These are phyloP conservation scores for Tubosaeta sp. DNA, from an alignment of 768 basidiomycete species.

Conservation along the genomic window DNA sequence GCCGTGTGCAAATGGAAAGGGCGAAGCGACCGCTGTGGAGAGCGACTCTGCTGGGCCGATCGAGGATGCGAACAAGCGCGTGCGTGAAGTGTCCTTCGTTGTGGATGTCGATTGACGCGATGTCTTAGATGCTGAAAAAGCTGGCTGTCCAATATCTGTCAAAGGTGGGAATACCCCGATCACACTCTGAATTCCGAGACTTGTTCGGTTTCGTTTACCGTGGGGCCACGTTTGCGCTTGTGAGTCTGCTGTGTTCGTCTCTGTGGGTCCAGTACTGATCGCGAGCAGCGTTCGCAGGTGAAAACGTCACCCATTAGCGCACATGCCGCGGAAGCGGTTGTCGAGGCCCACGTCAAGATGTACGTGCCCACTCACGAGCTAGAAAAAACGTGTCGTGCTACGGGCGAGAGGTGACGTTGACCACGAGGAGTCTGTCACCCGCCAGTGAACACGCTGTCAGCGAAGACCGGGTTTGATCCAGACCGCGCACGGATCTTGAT, in stretches of 20 bases:
- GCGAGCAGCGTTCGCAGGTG: slow-evolving; percentile 28
- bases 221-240: slow-evolving; percentile 39
- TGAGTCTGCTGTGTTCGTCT: slow-evolving; percentile 16
- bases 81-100: slow-evolving; percentile 26
- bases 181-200: slow-evolving; percentile 39
- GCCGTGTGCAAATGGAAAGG: slow-evolving; percentile 29
- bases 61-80: slow-evolving; percentile 62
- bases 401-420: neutral
- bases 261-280: neutral
- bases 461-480: neutral
- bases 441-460: neutral
- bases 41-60: slow-evolving; percentile 27
- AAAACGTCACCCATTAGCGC: slow-evolving; percentile 22
- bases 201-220: slow-evolving; percentile 38
- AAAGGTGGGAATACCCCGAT: slow-evolving; percentile 31
- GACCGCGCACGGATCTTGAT: slow-evolving; percentile 8
- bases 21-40: slow-evolving; percentile 29
- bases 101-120: neutral
- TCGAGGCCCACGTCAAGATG: slow-evolving; percentile 35
- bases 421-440: neutral
- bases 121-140: slow-evolving; percentile 37
- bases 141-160: slow-evolving; percentile 32
- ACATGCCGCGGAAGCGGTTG: slow-evolving; percentile 28
- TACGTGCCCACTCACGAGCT: slow-evolving; percentile 20
- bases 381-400: neutral